Conservation (phyloP, 106 monocot genomes). For the Allium sativum region DNA sequence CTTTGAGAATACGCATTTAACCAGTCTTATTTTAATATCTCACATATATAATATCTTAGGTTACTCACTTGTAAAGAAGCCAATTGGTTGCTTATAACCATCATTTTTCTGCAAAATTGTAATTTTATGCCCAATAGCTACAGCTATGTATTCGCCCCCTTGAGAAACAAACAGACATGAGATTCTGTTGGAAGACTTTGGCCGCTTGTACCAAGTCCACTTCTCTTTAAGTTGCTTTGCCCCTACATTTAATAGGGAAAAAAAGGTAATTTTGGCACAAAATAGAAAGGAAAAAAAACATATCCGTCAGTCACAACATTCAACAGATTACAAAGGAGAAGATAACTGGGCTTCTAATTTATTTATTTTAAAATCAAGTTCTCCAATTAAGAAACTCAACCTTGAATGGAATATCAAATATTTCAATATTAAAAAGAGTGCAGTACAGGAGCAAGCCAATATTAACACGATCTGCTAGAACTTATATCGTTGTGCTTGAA, state of each 20-base stretch:
- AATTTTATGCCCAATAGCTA: constrained; percentile 36
- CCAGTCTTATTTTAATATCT: not conserved
- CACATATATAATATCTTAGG: not conserved
- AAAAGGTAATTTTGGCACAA: not conserved
- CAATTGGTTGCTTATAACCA: constrained; percentile 56
- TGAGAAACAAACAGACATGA: constrained; percentile 47
- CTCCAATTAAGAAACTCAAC: not conserved
- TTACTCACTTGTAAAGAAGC: constrained; percentile 50
- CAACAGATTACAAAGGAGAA: not conserved
- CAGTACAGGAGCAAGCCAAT: not conserved
- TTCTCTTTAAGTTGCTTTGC: constrained; percentile 46
- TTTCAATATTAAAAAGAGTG: not conserved
- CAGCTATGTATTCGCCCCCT: constrained; percentile 46
- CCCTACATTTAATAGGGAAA: constrained; percentile 28
- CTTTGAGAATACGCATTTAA: not conserved
- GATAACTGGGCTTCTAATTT: not conserved
- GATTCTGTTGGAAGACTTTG: constrained; percentile 19
- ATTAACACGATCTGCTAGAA: not conserved
- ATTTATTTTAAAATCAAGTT: not conserved
- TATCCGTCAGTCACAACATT: not conserved
- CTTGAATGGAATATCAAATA: not conserved
- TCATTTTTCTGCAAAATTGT: constrained; percentile 48
- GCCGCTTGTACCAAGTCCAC: constrained; percentile 34
- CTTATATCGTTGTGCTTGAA: too few species aligned
- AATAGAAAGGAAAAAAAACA: not conserved